Conservation (phyloP, 164 flowering plant genomes). For the Sedum album region DNA sequence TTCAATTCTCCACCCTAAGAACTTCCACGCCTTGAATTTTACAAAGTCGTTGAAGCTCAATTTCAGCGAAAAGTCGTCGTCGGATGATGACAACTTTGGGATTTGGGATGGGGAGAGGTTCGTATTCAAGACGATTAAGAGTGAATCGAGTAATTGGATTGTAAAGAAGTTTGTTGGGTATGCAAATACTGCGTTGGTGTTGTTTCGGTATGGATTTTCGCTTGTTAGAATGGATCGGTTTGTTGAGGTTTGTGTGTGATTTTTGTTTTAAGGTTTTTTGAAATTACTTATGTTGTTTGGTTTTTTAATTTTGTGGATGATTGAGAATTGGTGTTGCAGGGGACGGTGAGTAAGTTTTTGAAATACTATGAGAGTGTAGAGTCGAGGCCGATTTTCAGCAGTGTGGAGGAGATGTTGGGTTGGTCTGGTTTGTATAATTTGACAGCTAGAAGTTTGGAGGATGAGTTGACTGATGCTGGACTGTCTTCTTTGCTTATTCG, state of each 20-base stretch:
- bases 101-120: conserved; percentile 80
- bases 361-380: conserved; percentile 53
- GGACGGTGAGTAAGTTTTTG: conserved; percentile 41
- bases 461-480: conserved; percentile 48
- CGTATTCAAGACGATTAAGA: conserved; percentile 40
- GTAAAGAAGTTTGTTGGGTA: conserved; percentile 30
- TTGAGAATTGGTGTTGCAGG: conserved; percentile 27
- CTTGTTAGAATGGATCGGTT: conserved; percentile 61
- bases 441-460: conserved; percentile 48
- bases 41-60: conserved; percentile 36
- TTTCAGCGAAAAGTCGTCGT: conserved; percentile 16
- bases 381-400: conserved; percentile 64
- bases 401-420: conserved; percentile 81
- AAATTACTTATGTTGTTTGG: not conserved
- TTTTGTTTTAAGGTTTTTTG: no score
- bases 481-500: conserved; percentile 51
- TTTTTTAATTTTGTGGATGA: not conserved
- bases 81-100: conserved; percentile 29
- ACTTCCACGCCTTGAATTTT: conserved; percentile 52
- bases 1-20: conserved; percentile 83
- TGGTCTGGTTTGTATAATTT: conserved; percentile 75
- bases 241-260: conserved; percentile 47
- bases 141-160: conserved; percentile 21
- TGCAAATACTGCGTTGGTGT: conserved; percentile 33
- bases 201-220: conserved; percentile 63